These are phyloP conservation scores for Setaria italica DNA, from an alignment of 202 grass and related monocot genomes.

Conservation along the genomic window DNA sequence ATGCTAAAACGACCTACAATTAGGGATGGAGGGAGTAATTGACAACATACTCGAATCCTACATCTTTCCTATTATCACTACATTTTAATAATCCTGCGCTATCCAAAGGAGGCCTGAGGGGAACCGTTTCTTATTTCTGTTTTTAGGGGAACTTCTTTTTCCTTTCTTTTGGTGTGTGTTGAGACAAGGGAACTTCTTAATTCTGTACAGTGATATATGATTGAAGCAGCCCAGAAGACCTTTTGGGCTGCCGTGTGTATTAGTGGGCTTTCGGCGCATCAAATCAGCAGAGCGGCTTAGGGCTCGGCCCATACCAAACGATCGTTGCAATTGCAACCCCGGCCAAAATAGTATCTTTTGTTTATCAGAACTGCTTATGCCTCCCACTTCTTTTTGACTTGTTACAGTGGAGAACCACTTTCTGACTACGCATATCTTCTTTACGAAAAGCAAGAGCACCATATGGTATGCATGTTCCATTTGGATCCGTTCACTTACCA, in stretches of 20 bases:
- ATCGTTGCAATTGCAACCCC: too few relatives aligned
- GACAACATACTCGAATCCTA: too few relatives aligned
- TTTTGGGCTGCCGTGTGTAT: not conserved
- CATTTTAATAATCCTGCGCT: too few relatives aligned
- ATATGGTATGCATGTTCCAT: slow-evolving; percentile 7
- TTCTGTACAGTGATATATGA: too few relatives aligned
- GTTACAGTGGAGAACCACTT: slow-evolving; percentile 48
- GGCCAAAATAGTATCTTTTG: not conserved
- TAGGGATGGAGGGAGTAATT: too few relatives aligned
- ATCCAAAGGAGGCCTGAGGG: too few relatives aligned
- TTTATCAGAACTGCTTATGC: not conserved
- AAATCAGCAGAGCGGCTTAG: not conserved
- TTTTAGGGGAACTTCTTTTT: too few relatives aligned
- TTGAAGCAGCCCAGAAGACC: not conserved
- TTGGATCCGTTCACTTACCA: slow-evolving; percentile 22
- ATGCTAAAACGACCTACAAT: too few relatives aligned
- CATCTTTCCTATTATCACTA: too few relatives aligned
- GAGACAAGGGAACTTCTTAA: too few relatives aligned
- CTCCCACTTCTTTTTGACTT: slow-evolving; percentile 41
- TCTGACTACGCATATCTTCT: slow-evolving; percentile 47
- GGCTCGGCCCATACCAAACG: not conserved
- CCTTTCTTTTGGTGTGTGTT: too few relatives aligned
- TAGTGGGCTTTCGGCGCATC: not conserved
- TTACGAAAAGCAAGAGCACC: slow-evolving; percentile 53
- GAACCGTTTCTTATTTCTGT: too few relatives aligned